Evolutionary conservation across 441 rosid genomes (phyloP), one percentile per base, ranked within the genome.

Genomic region (Raphanus hybrid): DNA sequence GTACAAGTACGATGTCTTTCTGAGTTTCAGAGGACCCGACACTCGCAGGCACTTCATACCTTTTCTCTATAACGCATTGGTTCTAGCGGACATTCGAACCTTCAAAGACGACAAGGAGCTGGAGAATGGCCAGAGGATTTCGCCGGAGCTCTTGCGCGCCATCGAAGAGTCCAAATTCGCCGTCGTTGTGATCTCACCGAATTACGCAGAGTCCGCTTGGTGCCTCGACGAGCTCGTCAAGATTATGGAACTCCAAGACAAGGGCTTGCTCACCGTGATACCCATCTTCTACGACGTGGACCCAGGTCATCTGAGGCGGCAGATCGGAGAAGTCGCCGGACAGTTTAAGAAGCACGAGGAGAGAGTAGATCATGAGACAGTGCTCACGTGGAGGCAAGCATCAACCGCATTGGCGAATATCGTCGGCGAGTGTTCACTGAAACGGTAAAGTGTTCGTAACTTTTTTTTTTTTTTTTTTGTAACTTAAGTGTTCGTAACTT

Each of bases 1-100:
- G 34, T 27, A 27, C 35, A 37, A 37, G 29, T 69, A 0, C 57
- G 92, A 90, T 76, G 88, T 85, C 70, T 90, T 90, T 81, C 78
- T 88, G 2, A 88, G 89, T 74, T 90, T 87, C 76, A 82, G 88
- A 32, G 91, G 89, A 1, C 20, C 1, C 7, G 92, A 90, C 81
- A 82, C 86, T 8, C 85, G 92, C 34, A 11, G 11, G 0, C 41
- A 27, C 71, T 68, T 90, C 70, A 79, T 82, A 34, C 20, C 52
- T 1, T 78, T 74, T 8, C 85, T 90, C 65, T 82, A 69, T 75
- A 43, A 50, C 5, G 77, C 79, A 11, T 29, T 88, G 3, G 0
- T 5, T 1, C n/a, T 69, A 8, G 62, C 15, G 0, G 74, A 75
- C 0, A 75, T 88, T 29, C 78, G 78, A 48, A 48, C 54, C 15